Evolutionary conservation across 164 flowering plant species (phyloP), one percentile per base, ranked within the genome.

Genomic region (Euptelea pleiosperma): DNA sequence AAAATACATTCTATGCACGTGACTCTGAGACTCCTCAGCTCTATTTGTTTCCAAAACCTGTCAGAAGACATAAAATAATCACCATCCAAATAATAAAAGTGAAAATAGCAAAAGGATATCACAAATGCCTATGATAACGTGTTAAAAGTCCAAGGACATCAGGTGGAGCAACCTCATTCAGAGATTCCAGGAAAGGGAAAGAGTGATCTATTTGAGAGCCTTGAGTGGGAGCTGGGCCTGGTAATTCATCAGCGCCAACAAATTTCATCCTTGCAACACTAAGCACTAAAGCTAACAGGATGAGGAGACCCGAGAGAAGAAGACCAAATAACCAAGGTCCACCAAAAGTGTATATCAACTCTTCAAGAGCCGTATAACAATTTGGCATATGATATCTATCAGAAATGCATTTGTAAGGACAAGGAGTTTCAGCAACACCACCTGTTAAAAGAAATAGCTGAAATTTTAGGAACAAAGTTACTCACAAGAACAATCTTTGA

Each of bases 271-370:
- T 74, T 49, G 97, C 97, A 59, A 87, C 90, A 75, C 98, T 93
- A 19, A 93, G 87, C 60, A 92, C 92, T 26, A 89, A 78, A 54
- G 97, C 97, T 58, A 90, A 72, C 37, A 93, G 62, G 52, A 89
- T 72, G 54, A 93, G 91, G 54, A 92, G 75, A 53, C 80, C 81
- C n/a, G 84, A 60, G 1, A 92, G 87, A 58, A 86, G 63, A 70
- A 89, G 66, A 50, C 94, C 91, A 77, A 92, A 93, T 45, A 84
- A 70, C 97, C 94, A 89, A 14, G 98, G 98, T 42, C 98, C 98
- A 64, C 98, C 98, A 82, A 93, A 93, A 15, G 96, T 83, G 68
- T 89, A 73, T 22, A 90, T 79, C 66, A 93, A 74, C 74, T 93
- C 97, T 69, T 93, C 98, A 34, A 93, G 82, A 43, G 98, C 79